Percentiles rank a stretch among this genome's conserved stretches.
phyloP scores from a whole-genome alignment of 2,329 filamentous ascomycete genomes.

The Monilinia polystroma region DNA sequence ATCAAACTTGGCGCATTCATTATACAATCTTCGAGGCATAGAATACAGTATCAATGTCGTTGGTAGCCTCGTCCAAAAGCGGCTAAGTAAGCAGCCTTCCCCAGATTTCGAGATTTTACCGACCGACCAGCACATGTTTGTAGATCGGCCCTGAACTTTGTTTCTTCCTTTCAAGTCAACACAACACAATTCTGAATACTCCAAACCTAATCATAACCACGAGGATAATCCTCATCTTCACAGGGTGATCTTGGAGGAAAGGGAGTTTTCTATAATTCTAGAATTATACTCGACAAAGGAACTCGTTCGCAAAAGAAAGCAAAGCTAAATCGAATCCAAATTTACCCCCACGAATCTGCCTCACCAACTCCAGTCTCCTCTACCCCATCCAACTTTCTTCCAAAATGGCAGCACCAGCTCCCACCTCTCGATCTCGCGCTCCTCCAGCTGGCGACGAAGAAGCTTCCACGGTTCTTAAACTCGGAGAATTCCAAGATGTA shows the following conservation, averaged over 20 bases:
- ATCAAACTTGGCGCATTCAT: slow-evolving; percentile 7
- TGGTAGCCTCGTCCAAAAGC: slow-evolving; percentile 13
- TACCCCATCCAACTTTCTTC: neutral
- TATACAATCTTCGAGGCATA: neutral
- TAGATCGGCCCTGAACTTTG: neutral
- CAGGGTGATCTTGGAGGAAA: neutral
- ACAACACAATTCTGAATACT: neutral
- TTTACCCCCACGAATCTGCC: neutral
- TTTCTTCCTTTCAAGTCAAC: slow-evolving; percentile 17
- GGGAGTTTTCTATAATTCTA: neutral
- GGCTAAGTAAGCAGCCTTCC: slow-evolving; percentile 12
- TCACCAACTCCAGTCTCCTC: neutral
- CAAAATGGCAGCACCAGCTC: slow-evolving; percentile 30
- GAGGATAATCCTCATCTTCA: neutral
- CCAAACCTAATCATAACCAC: neutral
- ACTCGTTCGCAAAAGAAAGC: neutral
- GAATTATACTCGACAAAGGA: neutral
- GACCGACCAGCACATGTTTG: slow-evolving; percentile 16
- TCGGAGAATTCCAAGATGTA: slow-evolving; percentile 91
- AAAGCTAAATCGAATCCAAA: neutral
- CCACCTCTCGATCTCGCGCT: slow-evolving; percentile 64
- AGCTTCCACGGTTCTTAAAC: slow-evolving; percentile 74
- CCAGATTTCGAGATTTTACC: slow-evolving; percentile 19
- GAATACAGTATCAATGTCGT: slow-evolving; percentile 1
- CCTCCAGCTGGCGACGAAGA: slow-evolving; percentile 79